Conservation (phyloP, 371 early-diverging fungal species). For the Mortierella sp. region DNA sequence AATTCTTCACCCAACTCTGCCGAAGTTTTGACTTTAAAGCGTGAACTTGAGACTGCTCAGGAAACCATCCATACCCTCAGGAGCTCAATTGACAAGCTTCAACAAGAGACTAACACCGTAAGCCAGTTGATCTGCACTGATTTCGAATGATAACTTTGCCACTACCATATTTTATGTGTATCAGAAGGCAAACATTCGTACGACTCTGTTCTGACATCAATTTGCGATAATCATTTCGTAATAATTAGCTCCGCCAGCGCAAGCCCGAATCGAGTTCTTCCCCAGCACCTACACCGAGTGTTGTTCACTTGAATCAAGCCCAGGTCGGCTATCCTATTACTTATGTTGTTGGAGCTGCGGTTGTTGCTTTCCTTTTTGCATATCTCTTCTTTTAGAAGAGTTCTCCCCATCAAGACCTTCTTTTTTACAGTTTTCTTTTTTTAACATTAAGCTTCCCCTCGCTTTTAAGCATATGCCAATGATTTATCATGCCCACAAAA, state of each 20-base stretch:
- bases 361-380: conserved; percentile 60
- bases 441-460: neutral
- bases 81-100: conserved; percentile 29
- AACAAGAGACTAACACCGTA: conserved; percentile 41
- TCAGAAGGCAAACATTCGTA: neutral
- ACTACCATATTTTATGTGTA: neutral
- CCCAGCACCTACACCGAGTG: conserved; percentile 53
- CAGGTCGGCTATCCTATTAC: conserved; percentile 65
- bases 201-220: neutral
- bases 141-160: neutral
- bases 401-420: neutral
- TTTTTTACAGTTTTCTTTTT: neutral
- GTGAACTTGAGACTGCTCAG: conserved; percentile 34
- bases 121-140: neutral
- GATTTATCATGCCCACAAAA: neutral
- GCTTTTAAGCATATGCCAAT: neutral
- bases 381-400: conserved; percentile 61
- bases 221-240: neutral
- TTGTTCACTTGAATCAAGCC: conserved; percentile 59
- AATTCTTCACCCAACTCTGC: conserved; percentile 3
- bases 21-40: conserved; percentile 29
- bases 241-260: conserved; percentile 37
- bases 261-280: conserved; percentile 18
- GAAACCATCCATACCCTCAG: conserved; percentile 31
- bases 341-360: conserved; percentile 59